Base-by-base conservation (phyloP, 2,329 filamentous ascomycete species). In the Aspergillus ibericus region DNA sequence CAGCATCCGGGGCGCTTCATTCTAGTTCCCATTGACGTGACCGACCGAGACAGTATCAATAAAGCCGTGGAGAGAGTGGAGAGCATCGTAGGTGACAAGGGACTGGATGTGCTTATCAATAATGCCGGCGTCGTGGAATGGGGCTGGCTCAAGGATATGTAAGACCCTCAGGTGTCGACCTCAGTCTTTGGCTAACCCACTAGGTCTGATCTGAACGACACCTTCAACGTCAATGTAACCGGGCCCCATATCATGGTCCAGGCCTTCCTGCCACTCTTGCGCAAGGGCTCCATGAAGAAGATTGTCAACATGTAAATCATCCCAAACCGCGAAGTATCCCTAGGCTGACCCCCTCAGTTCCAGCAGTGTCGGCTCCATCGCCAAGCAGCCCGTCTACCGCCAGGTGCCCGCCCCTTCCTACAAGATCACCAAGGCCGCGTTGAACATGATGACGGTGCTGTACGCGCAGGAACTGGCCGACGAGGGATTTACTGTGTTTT, bases 21-120 rank as follows among this genome's bases (percentile, higher is more conserved):
- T 0, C 60, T 72, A 15, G 62, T 81, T n/a, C 66, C 65, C 2
- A 61, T 80, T 10, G 77, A 80, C 29, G 71, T 78, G 9, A 75
- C 74, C 4, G 62, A 75, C 49, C 56, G 67, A 18, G 48, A 54
- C 0, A 76, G 72, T 38, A 68, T 80, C 5, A 63, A 74, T 40
- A 57, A 70, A 13, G 79, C 76, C 0, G 75, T 63, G 0, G 55
- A 55, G 0, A 57, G 66, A 13, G 73, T 80, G 4, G 72, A 78
- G 27, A 46, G 53, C 4, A 63, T 64, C 2, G 63, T 80, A 1
- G 61, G 65, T 15, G 78, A 70, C 4, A 72, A 72, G 10, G 79
- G 78, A 0, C 68, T 82, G 0, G 81, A 82, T 61, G 75, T 81
- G 7, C 58, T 82, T 27, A 71, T 80, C 56, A 81, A 81, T 65